A percentile compares a stretch with the other conserved stretches of the same genome.
Conservation (phyloP, 2,329 filamentous ascomycete genomes). For the Trichophaea hybrida region DNA sequence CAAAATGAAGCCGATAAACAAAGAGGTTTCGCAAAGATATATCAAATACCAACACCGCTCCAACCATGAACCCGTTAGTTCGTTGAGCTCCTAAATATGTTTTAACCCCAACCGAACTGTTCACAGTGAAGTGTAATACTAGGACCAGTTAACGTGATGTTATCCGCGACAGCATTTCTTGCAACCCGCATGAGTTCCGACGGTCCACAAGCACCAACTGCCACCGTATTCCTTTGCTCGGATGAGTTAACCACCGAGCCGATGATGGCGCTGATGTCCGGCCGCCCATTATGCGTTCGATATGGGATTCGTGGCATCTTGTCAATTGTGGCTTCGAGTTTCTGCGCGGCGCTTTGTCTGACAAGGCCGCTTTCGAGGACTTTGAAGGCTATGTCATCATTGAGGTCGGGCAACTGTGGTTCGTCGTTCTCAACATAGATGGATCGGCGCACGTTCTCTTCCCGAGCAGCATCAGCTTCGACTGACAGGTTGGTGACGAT, state of each 20-base stretch:
- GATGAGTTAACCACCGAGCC: conserved; percentile 17
- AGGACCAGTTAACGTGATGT: conserved; percentile 35
- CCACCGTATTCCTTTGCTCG: conserved; percentile 20
- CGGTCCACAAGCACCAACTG: conserved; percentile 39
- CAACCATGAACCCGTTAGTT: not conserved
- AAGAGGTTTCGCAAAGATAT: no score
- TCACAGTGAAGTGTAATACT: conserved; percentile 41
- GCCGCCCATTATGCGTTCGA: conserved; percentile 18
- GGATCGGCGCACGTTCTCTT: conserved; percentile 12
- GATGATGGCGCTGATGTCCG: conserved; percentile 21
- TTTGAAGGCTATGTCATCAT: not conserved
- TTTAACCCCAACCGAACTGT: conserved; percentile 35
- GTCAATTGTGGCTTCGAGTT: conserved; percentile 20
- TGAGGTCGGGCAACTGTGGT: not conserved
- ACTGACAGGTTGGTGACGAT: conserved; percentile 17
- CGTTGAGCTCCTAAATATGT: not conserved
- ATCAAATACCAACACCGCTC: no score
- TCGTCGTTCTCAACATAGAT: conserved; percentile 13
- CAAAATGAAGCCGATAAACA: no score
- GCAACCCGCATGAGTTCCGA: conserved; percentile 35
- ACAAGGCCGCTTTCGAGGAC: not conserved
- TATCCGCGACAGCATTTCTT: conserved; percentile 35
- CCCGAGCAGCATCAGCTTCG: conserved; percentile 9
- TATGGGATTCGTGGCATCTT: conserved; percentile 10
- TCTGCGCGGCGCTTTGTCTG: not conserved